Conservation (phyloP, 1,284 basidiomycete species). For the Cutaneotrichosporon curvatum region DNA sequence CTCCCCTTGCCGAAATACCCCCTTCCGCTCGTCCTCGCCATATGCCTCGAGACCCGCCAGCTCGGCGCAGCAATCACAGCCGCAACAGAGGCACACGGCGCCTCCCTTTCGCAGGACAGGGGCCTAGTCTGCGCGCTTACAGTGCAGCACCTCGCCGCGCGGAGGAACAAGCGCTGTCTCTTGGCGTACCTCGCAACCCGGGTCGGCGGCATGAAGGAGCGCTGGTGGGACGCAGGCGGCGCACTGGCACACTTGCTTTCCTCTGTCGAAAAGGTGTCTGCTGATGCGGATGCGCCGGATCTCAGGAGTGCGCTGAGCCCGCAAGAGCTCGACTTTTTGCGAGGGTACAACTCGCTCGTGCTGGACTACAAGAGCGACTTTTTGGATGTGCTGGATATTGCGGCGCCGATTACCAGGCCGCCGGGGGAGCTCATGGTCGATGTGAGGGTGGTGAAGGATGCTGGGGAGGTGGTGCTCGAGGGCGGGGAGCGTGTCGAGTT, state of each 20-base stretch:
- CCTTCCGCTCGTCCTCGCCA: slow-evolving; percentile 71
- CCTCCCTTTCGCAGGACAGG: slow-evolving; percentile 43
- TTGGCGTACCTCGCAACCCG: slow-evolving; percentile 85
- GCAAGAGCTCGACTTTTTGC: slow-evolving; percentile 83
- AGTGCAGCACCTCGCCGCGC: slow-evolving; percentile 77
- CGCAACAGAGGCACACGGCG: slow-evolving; percentile 33
- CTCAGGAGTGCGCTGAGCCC: slow-evolving; percentile 73
- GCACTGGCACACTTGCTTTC: slow-evolving; percentile 77
- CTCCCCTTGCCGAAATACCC: slow-evolving; percentile 77
- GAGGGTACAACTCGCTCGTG: slow-evolving; percentile 70
- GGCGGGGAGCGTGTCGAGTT: slow-evolving; percentile 74
- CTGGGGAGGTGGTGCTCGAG: slow-evolving; percentile 83
- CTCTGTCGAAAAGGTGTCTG: background rate
- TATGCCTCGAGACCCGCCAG: slow-evolving; percentile 85
- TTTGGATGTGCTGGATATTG: slow-evolving; percentile 76
- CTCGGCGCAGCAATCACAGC: slow-evolving; percentile 53
- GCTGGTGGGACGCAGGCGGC: slow-evolving; percentile 92
- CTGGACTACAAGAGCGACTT: slow-evolving; percentile 80
- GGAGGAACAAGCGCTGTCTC: slow-evolving; percentile 86
- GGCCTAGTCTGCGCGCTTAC: slow-evolving; percentile 61
- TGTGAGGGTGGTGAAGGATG: slow-evolving; percentile 58
- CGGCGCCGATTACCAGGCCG: slow-evolving; percentile 65
- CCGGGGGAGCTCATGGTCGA: slow-evolving; percentile 47
- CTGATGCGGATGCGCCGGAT: slow-evolving; percentile 47
- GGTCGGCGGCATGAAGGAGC: slow-evolving; percentile 68